Evolutionary conservation across 2,329 filamentous ascomycete genomes (phyloP).

Genomic region (Pyrenochaeta sp.): DNA sequence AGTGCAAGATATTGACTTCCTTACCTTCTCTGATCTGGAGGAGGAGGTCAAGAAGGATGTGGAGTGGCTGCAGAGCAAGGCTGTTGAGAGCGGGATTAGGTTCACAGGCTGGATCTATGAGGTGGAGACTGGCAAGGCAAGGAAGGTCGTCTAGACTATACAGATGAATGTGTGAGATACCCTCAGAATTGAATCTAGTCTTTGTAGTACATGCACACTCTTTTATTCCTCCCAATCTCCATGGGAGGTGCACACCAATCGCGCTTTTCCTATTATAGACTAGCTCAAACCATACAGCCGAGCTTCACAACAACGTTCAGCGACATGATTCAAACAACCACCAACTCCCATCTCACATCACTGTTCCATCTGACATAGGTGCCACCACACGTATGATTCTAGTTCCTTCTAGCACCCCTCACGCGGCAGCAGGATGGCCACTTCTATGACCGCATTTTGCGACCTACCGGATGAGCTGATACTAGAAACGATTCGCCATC

Average conservation of each 20-base stretch:
- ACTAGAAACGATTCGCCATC: slow-evolving; percentile 21
- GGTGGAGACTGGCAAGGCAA: slow-evolving; percentile 74
- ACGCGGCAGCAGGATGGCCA: background rate
- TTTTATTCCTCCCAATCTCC: background rate
- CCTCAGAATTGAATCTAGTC: background rate
- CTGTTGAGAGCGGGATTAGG: slow-evolving; percentile 66
- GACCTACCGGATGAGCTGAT: slow-evolving; percentile 37
- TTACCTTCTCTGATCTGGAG: slow-evolving; percentile 66
- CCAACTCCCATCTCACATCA: background rate
- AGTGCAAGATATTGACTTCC: slow-evolving; percentile 65
- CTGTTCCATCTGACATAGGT: too few relatives aligned
- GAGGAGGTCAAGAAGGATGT: slow-evolving; percentile 73
- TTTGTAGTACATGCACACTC: too few relatives aligned
- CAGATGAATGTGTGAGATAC: background rate
- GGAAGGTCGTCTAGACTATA: slow-evolving; percentile 51
- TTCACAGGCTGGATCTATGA: slow-evolving; percentile 82
- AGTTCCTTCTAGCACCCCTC: background rate
- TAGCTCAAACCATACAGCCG: background rate
- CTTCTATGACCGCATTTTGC: background rate
- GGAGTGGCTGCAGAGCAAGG: slow-evolving; percentile 65
- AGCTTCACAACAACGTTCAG: background rate
- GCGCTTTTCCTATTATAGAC: background rate
- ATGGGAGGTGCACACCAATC: background rate
- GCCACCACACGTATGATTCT: too few relatives aligned
- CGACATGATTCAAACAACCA: background rate